These are phyloP conservation scores for Pseudozyma pruni DNA, from an alignment of 1,284 basidiomycete species.

Conservation along the genomic window DNA sequence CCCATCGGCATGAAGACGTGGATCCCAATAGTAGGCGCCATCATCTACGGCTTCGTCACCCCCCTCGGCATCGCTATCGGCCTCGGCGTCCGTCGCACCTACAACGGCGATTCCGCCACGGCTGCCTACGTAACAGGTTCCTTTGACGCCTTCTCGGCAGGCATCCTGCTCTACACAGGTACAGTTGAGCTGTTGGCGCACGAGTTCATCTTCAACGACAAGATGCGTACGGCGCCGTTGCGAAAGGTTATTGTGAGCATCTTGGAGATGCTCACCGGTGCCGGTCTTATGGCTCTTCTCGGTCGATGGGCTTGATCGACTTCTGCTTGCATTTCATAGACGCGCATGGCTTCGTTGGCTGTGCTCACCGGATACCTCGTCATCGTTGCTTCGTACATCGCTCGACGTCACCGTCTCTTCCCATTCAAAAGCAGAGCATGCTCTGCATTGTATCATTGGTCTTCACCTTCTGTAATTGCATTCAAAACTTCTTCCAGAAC, in stretches of 20 bases:
- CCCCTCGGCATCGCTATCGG: slow-evolving; percentile 67
- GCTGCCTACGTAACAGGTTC: slow-evolving; percentile 65
- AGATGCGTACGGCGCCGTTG: slow-evolving; percentile 66
- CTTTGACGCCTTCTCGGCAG: slow-evolving; percentile 63
- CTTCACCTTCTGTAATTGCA: neutral
- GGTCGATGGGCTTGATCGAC: slow-evolving; percentile 65
- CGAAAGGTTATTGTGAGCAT: slow-evolving; percentile 63
- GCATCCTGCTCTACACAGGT: slow-evolving; percentile 67
- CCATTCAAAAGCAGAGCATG: neutral
- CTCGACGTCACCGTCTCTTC: slow-evolving; percentile 12
- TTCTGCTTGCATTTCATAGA: neutral
- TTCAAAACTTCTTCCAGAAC: neutral
- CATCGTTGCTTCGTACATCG: neutral
- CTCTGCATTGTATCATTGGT: neutral
- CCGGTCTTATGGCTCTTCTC: slow-evolving; percentile 70
- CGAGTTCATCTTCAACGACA: slow-evolving; percentile 68
- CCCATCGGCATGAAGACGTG: slow-evolving; percentile 36
- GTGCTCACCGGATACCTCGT: neutral
- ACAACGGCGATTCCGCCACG: slow-evolving; percentile 62
- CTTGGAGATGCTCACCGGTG: slow-evolving; percentile 67
- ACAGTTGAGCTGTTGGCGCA: slow-evolving; percentile 65
- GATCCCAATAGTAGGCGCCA: slow-evolving; percentile 47
- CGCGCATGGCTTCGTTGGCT: neutral
- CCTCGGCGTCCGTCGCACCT: slow-evolving; percentile 61
- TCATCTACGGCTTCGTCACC: slow-evolving; percentile 63